phyloP scores from a whole-genome alignment of 2,329 filamentous ascomycete genomes.

The Hortaea sp. region DNA sequence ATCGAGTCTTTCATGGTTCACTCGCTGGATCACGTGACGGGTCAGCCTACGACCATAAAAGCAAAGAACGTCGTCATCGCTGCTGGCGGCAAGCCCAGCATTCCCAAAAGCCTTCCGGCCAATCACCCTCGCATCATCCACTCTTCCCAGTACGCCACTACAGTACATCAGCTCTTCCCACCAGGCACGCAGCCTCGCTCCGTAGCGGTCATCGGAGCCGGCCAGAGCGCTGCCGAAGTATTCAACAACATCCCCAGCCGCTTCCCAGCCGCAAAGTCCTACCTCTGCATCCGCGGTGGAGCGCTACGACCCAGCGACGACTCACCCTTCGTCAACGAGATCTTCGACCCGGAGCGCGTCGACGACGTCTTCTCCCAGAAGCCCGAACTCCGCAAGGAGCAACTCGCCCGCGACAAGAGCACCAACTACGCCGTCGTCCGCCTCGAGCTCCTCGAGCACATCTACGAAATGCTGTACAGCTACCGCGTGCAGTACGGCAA shows the following conservation, averaged over 20 bases:
- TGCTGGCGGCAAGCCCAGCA: conserved; percentile 56
- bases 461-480: conserved; percentile 81
- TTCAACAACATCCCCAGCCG: conserved; percentile 76
- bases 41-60: conserved; percentile 42
- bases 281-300: conserved; percentile 69
- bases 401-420: conserved; percentile 60
- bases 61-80: conserved; percentile 63
- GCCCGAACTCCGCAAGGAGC: conserved; percentile 49
- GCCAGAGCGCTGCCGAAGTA: conserved; percentile 91
- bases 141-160: conserved; percentile 72
- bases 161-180: conserved; percentile 49
- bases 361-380: conserved; percentile 64
- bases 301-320: conserved; percentile 87
- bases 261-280: conserved; percentile 72
- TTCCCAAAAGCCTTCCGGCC: conserved; percentile 59
- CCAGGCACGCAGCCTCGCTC: conserved; percentile 51
- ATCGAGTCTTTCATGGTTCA: conserved; percentile 59
- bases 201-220: conserved; percentile 77
- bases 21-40: conserved; percentile 52
- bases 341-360: conserved; percentile 83
- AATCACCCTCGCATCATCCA: conserved; percentile 69
- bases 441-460: conserved; percentile 75
- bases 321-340: conserved; percentile 92
- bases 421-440: conserved; percentile 96
- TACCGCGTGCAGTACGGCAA: conserved; percentile 62